phyloP scores from a whole-genome alignment of 768 basidiomycete species.

The Trametes gibbosa region DNA sequence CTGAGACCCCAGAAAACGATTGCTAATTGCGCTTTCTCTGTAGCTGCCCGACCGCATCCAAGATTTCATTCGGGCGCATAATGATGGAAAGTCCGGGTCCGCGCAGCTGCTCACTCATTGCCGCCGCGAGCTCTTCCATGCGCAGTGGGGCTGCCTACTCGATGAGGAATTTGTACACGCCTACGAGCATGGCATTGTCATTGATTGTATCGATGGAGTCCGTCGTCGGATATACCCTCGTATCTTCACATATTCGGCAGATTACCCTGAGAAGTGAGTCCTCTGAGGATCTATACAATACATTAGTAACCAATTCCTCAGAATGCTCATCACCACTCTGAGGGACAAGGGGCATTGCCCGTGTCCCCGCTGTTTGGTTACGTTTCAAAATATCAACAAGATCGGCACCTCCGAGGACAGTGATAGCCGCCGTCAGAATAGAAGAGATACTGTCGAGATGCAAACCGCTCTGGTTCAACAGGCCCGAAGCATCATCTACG shows the following conservation, averaged over 20 bases:
- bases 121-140: constrained; percentile 31
- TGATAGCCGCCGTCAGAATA: neutral
- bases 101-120: constrained; percentile 30
- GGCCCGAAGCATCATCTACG: constrained; percentile 20
- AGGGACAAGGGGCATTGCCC: constrained; percentile 29
- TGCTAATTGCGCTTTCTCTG: neutral
- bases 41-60: constrained; percentile 35
- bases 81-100: constrained; percentile 16
- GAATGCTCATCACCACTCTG: constrained; percentile 11
- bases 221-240: constrained; percentile 22
- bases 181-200: constrained; percentile 25
- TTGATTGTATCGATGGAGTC: constrained; percentile 28
- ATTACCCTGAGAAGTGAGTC: constrained; percentile 37
- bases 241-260: constrained; percentile 30
- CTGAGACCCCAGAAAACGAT: neutral
- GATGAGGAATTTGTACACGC: constrained; percentile 26
- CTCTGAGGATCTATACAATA: neutral
- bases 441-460: too few relatives aligned
- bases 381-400: constrained; percentile 13
- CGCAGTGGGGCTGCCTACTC: constrained; percentile 23
- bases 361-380: constrained; percentile 30
- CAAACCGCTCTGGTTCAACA: neutral
- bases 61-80: constrained; percentile 26
- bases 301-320: neutral
- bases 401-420: constrained; percentile 20